These are phyloP conservation scores for Fusarium temperatum DNA, from an alignment of 2,329 filamentous ascomycete genomes.

Conservation along the genomic window DNA sequence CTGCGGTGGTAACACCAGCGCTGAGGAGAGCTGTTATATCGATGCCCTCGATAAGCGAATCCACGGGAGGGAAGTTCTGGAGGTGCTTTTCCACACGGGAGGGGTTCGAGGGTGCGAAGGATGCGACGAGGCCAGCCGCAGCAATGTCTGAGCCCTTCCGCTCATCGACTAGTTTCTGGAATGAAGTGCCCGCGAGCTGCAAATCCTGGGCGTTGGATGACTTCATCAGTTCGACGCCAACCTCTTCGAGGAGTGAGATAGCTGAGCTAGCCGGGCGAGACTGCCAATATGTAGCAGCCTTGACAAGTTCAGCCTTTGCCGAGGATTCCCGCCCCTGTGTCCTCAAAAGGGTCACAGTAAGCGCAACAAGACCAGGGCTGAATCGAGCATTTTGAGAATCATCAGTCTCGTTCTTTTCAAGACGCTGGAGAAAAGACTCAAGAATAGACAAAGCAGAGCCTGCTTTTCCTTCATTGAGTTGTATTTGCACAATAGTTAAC, in stretches of 20 bases:
- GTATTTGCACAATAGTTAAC: conserved; percentile 83
- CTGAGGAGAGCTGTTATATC: conserved; percentile 70
- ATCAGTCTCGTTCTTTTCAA: conserved; percentile 69
- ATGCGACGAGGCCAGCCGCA: conserved; percentile 85
- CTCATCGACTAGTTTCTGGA: conserved; percentile 73
- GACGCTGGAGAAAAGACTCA: conserved; percentile 76
- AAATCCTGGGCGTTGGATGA: conserved; percentile 76
- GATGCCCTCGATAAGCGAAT: conserved; percentile 67
- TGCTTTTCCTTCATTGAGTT: conserved; percentile 75
- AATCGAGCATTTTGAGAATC: conserved; percentile 76
- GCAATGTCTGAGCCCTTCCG: conserved; percentile 75
- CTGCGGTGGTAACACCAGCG: conserved; percentile 66
- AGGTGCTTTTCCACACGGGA: conserved; percentile 64
- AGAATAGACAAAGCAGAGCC: conserved; percentile 79
- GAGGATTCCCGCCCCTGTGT: conserved; percentile 77
- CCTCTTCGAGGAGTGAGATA: conserved; percentile 78
- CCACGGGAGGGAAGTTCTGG: conserved; percentile 67
- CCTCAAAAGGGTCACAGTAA: conserved; percentile 81
- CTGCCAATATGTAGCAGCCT: conserved; percentile 84
- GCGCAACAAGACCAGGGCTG: conserved; percentile 84
- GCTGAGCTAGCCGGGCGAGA: conserved; percentile 59
- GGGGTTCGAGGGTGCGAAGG: conserved; percentile 72
- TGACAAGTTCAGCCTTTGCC: conserved; percentile 77
- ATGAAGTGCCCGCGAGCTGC: conserved; percentile 77
- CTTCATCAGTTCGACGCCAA: conserved; percentile 82